Evolutionary conservation across 768 basidiomycete genomes (phyloP), one percentile per base, ranked within the genome.

Genomic region (Auricularia auricula-judae): DNA sequence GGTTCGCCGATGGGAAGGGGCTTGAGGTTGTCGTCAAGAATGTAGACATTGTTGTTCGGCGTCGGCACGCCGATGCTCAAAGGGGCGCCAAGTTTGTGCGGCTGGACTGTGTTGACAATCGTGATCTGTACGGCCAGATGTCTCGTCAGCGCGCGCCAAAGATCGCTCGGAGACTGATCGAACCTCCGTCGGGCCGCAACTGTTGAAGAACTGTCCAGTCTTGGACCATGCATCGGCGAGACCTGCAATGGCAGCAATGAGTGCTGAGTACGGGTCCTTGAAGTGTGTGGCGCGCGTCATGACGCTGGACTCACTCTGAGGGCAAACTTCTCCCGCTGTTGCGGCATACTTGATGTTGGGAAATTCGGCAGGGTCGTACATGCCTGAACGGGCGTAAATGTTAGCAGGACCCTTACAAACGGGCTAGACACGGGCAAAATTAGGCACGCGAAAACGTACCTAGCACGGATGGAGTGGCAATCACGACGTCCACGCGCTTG

Each of bases 91-190:
- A 76, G 66, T 12, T 69, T 70, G 69, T 84, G 82, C 4, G 76
- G 72, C 36, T 82, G 81, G 71, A 81, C 78, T 11, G 84, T 85
- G 66, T 85, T 85, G 12, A 82, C 79, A 66, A 85, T 83, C 0
- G 83, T 83, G 47, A 82, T 80, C 80, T 83, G 62, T 18, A 12
- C 21, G 23, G 8, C 39, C 39, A 42, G 36, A 44, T 18, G 12
- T 29, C 16, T 10, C 18, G 29, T 59, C 11, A 51, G 14, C 21
- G 47, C 14, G 47, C 21, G 29, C 23, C 2, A 33, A 29, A 34
- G 34, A 23, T 21, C 8, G 23, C 14, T 29, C 56, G 23, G 21
- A 23, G 35, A 43, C 56, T 42, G 60, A 56, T 51, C 62, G 64
- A 29, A 68, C 67, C 63, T 69, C 69, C 18, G 69, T 69, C 8